These are phyloP conservation scores for Colletotrichum sp. DNA, from an alignment of 2,329 filamentous ascomycete genomes.

Conservation along the genomic window DNA sequence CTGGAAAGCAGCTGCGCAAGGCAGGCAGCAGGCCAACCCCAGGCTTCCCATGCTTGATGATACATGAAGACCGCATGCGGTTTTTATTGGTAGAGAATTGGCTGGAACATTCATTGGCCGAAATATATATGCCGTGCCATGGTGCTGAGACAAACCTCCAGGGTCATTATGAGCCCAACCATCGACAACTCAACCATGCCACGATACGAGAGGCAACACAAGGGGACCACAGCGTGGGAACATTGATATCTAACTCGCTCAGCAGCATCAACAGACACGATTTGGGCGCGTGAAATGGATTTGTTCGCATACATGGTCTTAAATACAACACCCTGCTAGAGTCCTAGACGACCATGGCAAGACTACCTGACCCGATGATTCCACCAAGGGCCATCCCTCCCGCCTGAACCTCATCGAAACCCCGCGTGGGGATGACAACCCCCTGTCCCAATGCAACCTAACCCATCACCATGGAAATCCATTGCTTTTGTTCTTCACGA, in stretches of 20 bases:
- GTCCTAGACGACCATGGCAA: background rate
- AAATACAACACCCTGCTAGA: constrained; percentile 6
- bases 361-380: background rate
- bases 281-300: constrained; percentile 5
- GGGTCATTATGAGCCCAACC: background rate
- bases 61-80: no score
- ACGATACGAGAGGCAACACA: no score
- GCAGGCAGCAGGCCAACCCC: no score
- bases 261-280: no score
- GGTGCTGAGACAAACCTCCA: background rate
- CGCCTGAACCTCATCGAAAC: background rate
- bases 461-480: constrained; percentile 7
- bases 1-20: no score
- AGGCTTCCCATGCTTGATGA: no score
- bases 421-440: background rate
- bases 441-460: background rate
- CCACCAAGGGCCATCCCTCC: background rate
- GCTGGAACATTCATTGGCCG: no score
- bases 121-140: no score
- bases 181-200: no score
- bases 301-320: constrained; percentile 18
- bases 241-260: no score
- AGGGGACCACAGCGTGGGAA: no score
- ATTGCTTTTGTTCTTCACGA: constrained; percentile 17
- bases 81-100: no score